A percentile compares a stretch with the other conserved stretches of the same genome.
These are phyloP conservation scores for Psidium friedrichsthalianum DNA, from an alignment of 345 rosid genomes.

Conservation along the genomic window DNA sequence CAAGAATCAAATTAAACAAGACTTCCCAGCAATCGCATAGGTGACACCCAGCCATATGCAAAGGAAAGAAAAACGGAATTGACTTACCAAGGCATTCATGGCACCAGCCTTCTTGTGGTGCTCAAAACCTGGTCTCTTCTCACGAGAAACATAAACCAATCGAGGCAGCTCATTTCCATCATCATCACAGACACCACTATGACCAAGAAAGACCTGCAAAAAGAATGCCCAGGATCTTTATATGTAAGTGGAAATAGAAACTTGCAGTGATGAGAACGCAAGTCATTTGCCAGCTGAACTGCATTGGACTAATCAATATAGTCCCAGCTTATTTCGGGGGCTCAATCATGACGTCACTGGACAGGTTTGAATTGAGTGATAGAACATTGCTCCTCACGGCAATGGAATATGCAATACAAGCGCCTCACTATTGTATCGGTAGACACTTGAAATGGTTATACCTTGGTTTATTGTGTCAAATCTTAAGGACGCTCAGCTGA, in stretches of 20 bases:
- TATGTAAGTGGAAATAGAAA: background rate
- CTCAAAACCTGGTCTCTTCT: slow-evolving; percentile 96
- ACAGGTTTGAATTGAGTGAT: background rate
- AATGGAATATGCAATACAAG: background rate
- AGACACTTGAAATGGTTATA: background rate
- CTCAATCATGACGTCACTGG: background rate
- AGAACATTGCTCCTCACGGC: background rate
- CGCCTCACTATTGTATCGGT: background rate
- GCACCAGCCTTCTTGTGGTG: slow-evolving; percentile 99
- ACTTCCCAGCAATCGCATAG: background rate
- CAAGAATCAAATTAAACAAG: background rate
- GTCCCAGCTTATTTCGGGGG: background rate
- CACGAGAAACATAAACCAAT: slow-evolving; percentile 95
- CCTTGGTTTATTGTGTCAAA: background rate
- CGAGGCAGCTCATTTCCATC: slow-evolving; percentile 86
- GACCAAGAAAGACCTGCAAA: slow-evolving; percentile 83
- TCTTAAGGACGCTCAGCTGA: background rate
- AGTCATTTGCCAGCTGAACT: background rate
- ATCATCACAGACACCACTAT: slow-evolving; percentile 60
- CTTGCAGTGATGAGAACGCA: background rate
- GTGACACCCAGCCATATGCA: background rate
- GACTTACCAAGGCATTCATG: slow-evolving; percentile 80
- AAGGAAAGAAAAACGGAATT: background rate
- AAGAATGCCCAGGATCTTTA: background rate
- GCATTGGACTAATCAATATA: background rate